Conservation (phyloP, 495 filamentous ascomycete genomes). For the Hyaloscypha finlandica region DNA sequence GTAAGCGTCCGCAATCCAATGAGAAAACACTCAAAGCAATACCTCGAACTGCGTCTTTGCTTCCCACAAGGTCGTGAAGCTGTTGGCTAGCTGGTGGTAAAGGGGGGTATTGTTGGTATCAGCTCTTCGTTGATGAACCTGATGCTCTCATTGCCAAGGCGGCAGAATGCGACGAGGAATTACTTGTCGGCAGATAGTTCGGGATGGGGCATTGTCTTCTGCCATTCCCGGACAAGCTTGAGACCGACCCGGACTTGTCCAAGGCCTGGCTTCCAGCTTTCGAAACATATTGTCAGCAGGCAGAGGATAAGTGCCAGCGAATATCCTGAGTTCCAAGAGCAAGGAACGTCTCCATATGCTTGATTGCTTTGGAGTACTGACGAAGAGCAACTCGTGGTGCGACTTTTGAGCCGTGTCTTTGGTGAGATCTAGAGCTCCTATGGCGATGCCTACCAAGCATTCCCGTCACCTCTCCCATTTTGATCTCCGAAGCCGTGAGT, state of each 20-base stretch:
- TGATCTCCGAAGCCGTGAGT: too few species aligned
- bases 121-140: constrained; percentile 6
- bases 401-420: constrained; percentile 10
- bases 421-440: constrained; percentile 61
- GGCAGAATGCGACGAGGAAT: background rate
- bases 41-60: background rate
- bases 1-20: background rate
- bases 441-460: too few species aligned
- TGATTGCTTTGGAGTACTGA: constrained; percentile 9
- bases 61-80: background rate
- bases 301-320: constrained; percentile 8
- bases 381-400: constrained; percentile 12
- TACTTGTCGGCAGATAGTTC: background rate
- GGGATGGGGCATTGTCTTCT: background rate
- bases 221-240: constrained; percentile 15
- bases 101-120: background rate
- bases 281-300: constrained; percentile 7
- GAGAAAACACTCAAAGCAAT: background rate
- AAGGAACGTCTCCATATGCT: background rate
- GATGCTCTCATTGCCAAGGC: constrained; percentile 1
- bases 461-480: too few species aligned
- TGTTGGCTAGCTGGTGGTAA: background rate
- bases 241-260: constrained; percentile 12
- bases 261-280: background rate
- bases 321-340: background rate